Base-by-base conservation (phyloP, 202 grass and related monocot species). In the Bolboschoenoplectus hybrid region DNA sequence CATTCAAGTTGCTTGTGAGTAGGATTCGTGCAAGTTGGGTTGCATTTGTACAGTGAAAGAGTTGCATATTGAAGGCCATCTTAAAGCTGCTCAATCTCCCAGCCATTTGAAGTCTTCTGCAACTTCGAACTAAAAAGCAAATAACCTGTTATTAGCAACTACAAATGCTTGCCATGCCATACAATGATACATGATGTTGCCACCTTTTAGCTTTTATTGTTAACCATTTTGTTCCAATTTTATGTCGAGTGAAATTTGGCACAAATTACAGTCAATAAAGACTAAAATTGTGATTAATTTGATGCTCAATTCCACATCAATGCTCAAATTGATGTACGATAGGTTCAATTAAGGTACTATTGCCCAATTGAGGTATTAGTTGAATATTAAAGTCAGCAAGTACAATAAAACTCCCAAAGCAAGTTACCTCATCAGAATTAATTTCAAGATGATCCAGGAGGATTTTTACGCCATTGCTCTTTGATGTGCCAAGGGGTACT, bases 381-480 rank as follows among this genome's bases (percentile, higher is more conserved):
- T 76, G 20, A 20, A 76, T 53, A 36, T 76, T 52, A 52, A 76
- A 75, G 46, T 11, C 72, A 75, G 45, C 71, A 75, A 20, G 46
- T 75, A 76, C 26, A 46, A 35, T 76, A 76, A 19, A 16, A 56
- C 12, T 40, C 5, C 50, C 50, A 78, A 78, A 56, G 12, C 43
- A 78, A 78, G 6, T 17, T 93, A 94, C 88, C 86, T 87, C 83
- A 49, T 87, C 85, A 85, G 86, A 81, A 72, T 80, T 91, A 89
- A 94, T 91, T 88, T 88, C 93, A 70, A 98, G 91, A 88, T 95
- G 89, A 91, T 98, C 87, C 57, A 95, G 85, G 44, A 98, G 71
- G 83, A 89, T 88, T 85, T 86, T 93, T 83, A 91, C 13, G 66
- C 90, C 93, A 83, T 63, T 47, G 64, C 78, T 9, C 44, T 95